phyloP scores from a whole-genome alignment of 257 asterid species.

The Solanum virginianum region DNA sequence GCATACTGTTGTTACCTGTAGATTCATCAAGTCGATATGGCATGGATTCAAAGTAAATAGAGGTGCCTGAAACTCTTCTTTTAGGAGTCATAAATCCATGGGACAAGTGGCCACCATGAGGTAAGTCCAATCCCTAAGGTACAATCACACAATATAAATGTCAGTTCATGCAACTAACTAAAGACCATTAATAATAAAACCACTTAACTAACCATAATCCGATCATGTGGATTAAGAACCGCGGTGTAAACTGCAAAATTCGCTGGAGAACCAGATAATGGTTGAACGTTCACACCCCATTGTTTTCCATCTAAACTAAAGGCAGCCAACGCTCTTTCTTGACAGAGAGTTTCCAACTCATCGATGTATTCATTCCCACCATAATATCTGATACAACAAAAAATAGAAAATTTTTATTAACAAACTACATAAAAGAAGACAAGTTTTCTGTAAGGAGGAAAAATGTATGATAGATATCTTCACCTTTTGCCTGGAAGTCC shows the following conservation, averaged over 20 bases:
- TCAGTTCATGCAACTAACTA: neutral
- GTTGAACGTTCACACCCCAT: constrained; percentile 97
- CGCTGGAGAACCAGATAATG: constrained; percentile 96
- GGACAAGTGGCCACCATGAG: constrained; percentile 96
- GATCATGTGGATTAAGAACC: constrained; percentile 78
- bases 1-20: constrained; percentile 37
- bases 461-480: neutral
- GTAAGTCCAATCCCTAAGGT: constrained; percentile 83
- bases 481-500: constrained; percentile 96
- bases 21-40: constrained; percentile 86
- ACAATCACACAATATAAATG: neutral
- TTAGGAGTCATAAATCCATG: constrained; percentile 98
- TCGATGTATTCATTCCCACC: constrained; percentile 91
- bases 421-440: neutral
- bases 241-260: constrained; percentile 94
- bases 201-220: constrained; percentile 51
- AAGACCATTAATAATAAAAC: neutral
- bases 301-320: constrained; percentile 58
- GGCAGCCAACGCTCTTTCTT: constrained; percentile 85
- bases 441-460: neutral
- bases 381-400: constrained; percentile 42
- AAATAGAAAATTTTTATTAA: neutral
- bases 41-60: constrained; percentile 91
- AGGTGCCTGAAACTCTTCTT: constrained; percentile 88
- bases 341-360: constrained; percentile 86